These are phyloP conservation scores for Breviolum minutum DNA, from an alignment of 73 alveolate genomes.

Conservation along the genomic window DNA sequence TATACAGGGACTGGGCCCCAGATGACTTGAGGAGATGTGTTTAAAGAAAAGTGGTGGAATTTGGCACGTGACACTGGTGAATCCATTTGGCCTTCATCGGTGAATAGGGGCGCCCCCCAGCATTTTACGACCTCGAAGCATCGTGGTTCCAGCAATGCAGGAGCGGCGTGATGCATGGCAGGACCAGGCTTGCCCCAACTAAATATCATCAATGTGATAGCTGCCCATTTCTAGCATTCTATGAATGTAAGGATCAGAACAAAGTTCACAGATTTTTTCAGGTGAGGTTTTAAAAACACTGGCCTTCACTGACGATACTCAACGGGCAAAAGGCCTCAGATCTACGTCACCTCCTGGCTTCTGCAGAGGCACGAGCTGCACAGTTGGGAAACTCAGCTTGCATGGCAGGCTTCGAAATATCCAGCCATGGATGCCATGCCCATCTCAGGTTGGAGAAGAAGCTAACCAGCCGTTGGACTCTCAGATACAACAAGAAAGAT, in stretches of 20 bases:
- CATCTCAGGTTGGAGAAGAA: conserved; percentile 46
- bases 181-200: conserved; percentile 10
- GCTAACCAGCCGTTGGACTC: conserved; percentile 15
- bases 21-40: too few species aligned
- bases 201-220: not conserved
- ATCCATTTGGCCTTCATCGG: too few species aligned
- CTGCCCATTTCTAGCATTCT: too few species aligned
- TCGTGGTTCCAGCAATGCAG: not conserved
- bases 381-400: conserved; percentile 12
- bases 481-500: not conserved
- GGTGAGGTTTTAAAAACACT: too few species aligned
- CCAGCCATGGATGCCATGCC: not conserved
- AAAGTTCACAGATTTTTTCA: too few species aligned
- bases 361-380: conserved; percentile 67
- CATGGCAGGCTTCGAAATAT: not conserved
- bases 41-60: too few species aligned
- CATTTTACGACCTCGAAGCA: not conserved
- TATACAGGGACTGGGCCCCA: too few species aligned
- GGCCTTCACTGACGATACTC: not conserved
- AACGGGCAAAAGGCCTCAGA: conserved; percentile 37
- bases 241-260: too few species aligned
- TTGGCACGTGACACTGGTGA: too few species aligned
- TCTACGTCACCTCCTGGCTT: conserved; percentile 23
- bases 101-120: too few species aligned
- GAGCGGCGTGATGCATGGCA: conserved; percentile 39